Base-by-base conservation (phyloP, 257 asterid species). In the Asclepias syriaca region DNA sequence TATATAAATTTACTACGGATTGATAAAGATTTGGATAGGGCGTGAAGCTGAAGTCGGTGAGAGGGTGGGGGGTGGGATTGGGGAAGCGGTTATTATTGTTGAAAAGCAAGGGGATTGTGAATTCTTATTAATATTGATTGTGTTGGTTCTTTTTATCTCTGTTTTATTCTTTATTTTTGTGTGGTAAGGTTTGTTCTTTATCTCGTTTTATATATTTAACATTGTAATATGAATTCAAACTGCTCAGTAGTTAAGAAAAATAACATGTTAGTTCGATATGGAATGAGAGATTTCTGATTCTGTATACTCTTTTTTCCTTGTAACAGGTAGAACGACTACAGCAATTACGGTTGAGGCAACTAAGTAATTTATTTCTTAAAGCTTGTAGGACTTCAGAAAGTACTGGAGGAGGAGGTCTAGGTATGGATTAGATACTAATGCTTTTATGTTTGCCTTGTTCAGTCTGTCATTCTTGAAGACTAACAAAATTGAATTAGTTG, bases 321-420 rank as follows among this genome's bases (percentile, higher is more conserved):
- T 43, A 69, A 60, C 83, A 93, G 98, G 92, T 85, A 70, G 80
- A 81, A 75, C 77, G 84, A 54, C 75, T 83, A 54, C 91, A 84
- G 69, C 91, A 90, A 72, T 78, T 78, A 4, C 96, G 84, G 59
- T 63, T 87, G 87, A 84, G 87, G 87, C 90, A 83, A 74, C 78
- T 91, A 39, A 75, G 94, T 81, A 72, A 71, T 78, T 74, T 83
- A 70, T 73, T 87, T 76, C 72, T 83, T 49, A 82, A 87, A 64
- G 66, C 79, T 67, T 81, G 78, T 80, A 80, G 74, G 67, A 71
- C 84, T 15, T 83, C 92, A 54, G 73, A 75, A 6, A 77, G 80
- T 46, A 72, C 79, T 60, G 78, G 80, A 73, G 82, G 80, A 73
- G 82, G 79, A 72, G 83, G 81, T 72, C 86, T 88, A 63, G 88